Evolutionary conservation across 73 alveolate species (phyloP).

Genomic region (Paraurostyla sp.): DNA sequence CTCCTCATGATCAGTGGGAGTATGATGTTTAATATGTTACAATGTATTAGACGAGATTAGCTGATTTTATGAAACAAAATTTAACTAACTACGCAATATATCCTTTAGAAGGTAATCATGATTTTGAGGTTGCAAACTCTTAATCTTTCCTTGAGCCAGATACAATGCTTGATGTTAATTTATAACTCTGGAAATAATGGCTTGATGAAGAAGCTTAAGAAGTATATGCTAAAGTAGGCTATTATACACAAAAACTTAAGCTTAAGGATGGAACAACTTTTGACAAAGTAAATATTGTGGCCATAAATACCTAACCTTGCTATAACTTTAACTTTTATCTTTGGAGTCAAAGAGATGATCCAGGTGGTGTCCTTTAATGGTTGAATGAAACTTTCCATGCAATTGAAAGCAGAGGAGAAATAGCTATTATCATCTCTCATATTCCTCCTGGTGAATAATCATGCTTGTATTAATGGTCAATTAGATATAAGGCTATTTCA

Average conservation of each 20-base stretch:
- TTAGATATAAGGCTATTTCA: conserved; percentile 60
- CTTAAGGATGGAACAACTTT: conserved; percentile 27
- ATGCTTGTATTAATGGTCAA: conserved; percentile 51
- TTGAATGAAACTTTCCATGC: conserved; percentile 41
- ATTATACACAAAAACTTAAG: conserved; percentile 47
- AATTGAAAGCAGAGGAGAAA: conserved; percentile 46
- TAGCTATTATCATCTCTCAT: conserved; percentile 67
- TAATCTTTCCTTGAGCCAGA: conserved; percentile 40
- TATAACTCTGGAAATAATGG: conserved; percentile 28
- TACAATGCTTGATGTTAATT: conserved; percentile 44
- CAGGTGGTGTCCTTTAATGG: conserved; percentile 63
- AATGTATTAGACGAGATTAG: background rate
- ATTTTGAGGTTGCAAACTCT: conserved; percentile 42
- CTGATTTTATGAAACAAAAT: conserved; percentile 28
- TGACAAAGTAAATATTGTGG: conserved; percentile 54
- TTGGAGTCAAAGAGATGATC: conserved; percentile 62
- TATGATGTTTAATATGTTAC: conserved; percentile 30
- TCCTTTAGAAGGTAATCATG: conserved; percentile 61
- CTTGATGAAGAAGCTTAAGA: conserved; percentile 45
- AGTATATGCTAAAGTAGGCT: conserved; percentile 41
- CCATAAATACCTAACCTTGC: conserved; percentile 62
- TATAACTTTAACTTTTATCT: conserved; percentile 59
- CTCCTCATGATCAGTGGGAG: conserved; percentile 77
- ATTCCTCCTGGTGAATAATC: conserved; percentile 55
- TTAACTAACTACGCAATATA: conserved; percentile 10